A percentile compares a stretch with the other conserved stretches of the same genome.
These are phyloP conservation scores for Globisporangium cystogenes DNA, from an alignment of 352 stramenopile species.

Conservation along the genomic window DNA sequence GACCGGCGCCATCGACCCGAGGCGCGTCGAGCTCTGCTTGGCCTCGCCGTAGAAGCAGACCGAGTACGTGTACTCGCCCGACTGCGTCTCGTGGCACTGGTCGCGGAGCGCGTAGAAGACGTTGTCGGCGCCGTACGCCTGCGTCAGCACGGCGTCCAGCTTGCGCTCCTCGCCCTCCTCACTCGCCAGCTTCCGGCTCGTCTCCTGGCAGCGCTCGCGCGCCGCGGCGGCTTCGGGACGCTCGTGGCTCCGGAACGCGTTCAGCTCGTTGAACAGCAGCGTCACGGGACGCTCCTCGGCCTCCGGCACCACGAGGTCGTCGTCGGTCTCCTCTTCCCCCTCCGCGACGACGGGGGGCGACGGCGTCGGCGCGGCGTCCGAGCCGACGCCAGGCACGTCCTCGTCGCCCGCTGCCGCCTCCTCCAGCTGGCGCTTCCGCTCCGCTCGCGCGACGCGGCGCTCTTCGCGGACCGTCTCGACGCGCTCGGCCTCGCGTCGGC, in stretches of 20 bases:
- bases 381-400: constrained; percentile 11
- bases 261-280: constrained; percentile 47
- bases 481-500: constrained; percentile 40
- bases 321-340: constrained; percentile 23
- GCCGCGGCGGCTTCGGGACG: constrained; percentile 38
- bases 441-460: constrained; percentile 21
- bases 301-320: constrained; percentile 41
- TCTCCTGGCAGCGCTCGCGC: constrained; percentile 38
- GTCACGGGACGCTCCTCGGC: constrained; percentile 56
- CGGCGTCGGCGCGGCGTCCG: constrained; percentile 3
- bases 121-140: constrained; percentile 57
- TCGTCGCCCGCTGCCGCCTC: constrained; percentile 10
- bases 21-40: constrained; percentile 71
- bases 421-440: constrained; percentile 19
- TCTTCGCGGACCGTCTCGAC: constrained; percentile 55
- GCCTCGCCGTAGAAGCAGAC: constrained; percentile 82
- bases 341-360: constrained; percentile 1
- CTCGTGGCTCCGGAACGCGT: constrained; percentile 31
- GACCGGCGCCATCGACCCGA: constrained; percentile 64
- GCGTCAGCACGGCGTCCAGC: constrained; percentile 30
- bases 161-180: constrained; percentile 28
- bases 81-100: constrained; percentile 59
- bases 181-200: constrained; percentile 26
- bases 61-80: constrained; percentile 83
- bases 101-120: constrained; percentile 65